These are phyloP conservation scores for Conidiobolus incongruus DNA, from an alignment of 371 early-diverging fungal genomes.

Conservation along the genomic window DNA sequence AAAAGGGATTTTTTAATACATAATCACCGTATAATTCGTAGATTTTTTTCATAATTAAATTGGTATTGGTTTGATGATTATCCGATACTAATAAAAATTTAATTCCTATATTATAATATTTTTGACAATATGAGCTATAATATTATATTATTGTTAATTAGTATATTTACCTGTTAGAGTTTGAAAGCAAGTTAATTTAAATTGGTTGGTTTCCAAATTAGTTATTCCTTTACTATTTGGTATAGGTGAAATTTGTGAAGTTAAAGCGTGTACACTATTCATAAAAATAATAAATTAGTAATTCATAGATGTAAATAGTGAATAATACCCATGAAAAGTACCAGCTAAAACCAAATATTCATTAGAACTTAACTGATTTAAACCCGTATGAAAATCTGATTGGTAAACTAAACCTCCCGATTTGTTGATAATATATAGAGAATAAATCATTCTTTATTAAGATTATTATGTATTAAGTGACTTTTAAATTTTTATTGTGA, in stretches of 20 bases:
- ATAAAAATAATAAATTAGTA: background rate
- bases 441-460: constrained; percentile 44
- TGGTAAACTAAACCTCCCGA: constrained; percentile 91
- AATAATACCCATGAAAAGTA: constrained; percentile 78
- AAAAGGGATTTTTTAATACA: constrained; percentile 97
- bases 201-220: constrained; percentile 71
- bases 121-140: background rate
- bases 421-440: constrained; percentile 87
- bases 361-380: constrained; percentile 67
- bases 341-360: constrained; percentile 93
- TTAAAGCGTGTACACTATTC: constrained; percentile 82
- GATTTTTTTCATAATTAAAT: constrained; percentile 41
- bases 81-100: constrained; percentile 81
- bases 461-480: background rate
- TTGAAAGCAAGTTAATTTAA: constrained; percentile 79
- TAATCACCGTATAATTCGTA: constrained; percentile 88
- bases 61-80: constrained; percentile 43
- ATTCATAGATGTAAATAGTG: background rate
- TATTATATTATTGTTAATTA: background rate
- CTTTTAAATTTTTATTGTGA: too few species aligned
- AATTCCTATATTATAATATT: constrained; percentile 28
- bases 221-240: constrained; percentile 62
- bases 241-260: constrained; percentile 77
- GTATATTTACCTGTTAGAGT: constrained; percentile 57
- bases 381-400: constrained; percentile 61